Base-by-base conservation (phyloP, 805 yeast genomes). In the Wickerhamomyces ciferrii region DNA sequence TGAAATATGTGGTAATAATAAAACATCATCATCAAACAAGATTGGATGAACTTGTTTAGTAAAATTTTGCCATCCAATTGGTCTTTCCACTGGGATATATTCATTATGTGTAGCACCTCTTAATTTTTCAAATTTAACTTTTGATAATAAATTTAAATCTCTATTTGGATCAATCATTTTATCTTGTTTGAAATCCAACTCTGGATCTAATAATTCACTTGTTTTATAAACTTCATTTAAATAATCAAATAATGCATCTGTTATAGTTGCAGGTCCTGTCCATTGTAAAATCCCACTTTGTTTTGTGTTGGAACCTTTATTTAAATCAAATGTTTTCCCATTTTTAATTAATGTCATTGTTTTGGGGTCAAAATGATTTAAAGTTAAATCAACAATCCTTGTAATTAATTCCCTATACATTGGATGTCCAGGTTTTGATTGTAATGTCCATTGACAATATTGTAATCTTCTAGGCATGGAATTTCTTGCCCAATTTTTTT, bases 361-460 rank as follows among this genome's bases (percentile, higher is more conserved):
- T 6, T 65, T 63, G 6, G 43, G 40, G 19, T 56, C 53, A 43
- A 65, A 63, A 39, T 75, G 60, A 25, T 70, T 66, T 43, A 78
- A 63, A 1, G 84, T 76, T 9, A 67, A 58, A 49, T 78, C 81
- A 1, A 76, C 74, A 52, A 79, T 80, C 42, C 66, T 65, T 10
- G 82, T 76, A 49, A 80, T 77, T 42, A 77, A 58, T 52, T 78
- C 81, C 48, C 81, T 67, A 49, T 77, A 68, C 18, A 79, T 63
- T 13, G 84, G 84, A 56, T 79, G 85, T 27, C 83, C 80, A 5
- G 79, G 76, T 58, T 78, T 79, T 27, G 81, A 72, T 59, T 78
- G 82, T 41, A 80, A 63, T 15, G 81, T 72, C 71, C 81, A 79
- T 55, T 80, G 84, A 43, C 83, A 81, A 56, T 77, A 77, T 58